Evolutionary conservation across 2,329 filamentous ascomycete genomes (phyloP).

Genomic region (Colletotrichum salicis): DNA sequence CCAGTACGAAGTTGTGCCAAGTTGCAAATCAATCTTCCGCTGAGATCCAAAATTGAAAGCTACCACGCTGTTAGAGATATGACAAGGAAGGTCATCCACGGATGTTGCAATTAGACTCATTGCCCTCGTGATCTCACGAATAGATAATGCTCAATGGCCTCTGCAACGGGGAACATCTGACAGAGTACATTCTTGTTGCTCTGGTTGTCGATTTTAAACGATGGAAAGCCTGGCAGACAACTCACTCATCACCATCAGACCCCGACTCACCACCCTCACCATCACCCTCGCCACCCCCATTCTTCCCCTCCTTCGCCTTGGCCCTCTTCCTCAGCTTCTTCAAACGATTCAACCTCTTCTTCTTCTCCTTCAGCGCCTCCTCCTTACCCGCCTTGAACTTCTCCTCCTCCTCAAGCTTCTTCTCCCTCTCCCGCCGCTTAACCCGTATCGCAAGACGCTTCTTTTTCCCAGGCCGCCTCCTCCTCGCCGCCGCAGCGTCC

Average conservation of each 20-base stretch:
- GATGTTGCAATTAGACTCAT: background rate
- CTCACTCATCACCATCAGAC: constrained; percentile 20
- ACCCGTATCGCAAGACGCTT: constrained; percentile 62
- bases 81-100: background rate
- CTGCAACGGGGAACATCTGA: background rate
- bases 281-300: constrained; percentile 32
- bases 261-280: constrained; percentile 8
- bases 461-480: constrained; percentile 67
- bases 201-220: background rate
- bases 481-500: constrained; percentile 46
- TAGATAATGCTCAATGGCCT: background rate
- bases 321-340: constrained; percentile 69
- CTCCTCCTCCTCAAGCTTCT: constrained; percentile 51
- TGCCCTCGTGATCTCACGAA: background rate
- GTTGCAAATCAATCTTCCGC: background rate
- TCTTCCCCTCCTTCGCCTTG: constrained; percentile 67
- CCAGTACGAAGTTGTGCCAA: too few relatives aligned
- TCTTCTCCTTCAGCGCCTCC: constrained; percentile 68
- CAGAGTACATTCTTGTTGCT: background rate
- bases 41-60: too few relatives aligned
- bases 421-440: constrained; percentile 53
- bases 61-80: background rate
- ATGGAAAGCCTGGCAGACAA: background rate
- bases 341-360: constrained; percentile 68
- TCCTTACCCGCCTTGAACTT: constrained; percentile 61